Evolutionary conservation across 2,329 filamentous ascomycete species (phyloP), one percentile per base, ranked within the genome.

Genomic region (Verticillium isaacii): DNA sequence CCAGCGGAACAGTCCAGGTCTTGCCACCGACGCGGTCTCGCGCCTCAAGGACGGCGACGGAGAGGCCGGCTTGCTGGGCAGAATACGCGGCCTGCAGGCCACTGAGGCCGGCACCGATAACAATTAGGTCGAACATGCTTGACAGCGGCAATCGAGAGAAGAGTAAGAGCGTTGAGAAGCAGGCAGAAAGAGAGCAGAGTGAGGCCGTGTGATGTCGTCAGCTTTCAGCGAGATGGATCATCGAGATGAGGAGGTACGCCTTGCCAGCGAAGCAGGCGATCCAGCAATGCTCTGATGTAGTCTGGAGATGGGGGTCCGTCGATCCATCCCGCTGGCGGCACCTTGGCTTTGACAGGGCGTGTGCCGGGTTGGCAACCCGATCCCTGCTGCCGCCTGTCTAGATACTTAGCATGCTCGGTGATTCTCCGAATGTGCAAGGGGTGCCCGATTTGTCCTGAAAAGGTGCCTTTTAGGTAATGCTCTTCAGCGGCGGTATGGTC

Each of bases 21-120:
- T 85, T 85, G 7, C 83, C 82, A 0, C 82, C 82, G 0, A 84
- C 78, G 0, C 80, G 75, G 50, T 82, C 74, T 5, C 77, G 73
- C 1, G 81, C 81, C 65, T 85, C 83, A 1, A 85, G 69, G 0
- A 85, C 73, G 0, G 78, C 61, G n/a, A 73, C 71, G 0, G 74
- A 74, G 5, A 80, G 67, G 0, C 75, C 76, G 0, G 71, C 66
- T 34, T 68, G 66, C 19, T 71, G 65, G 3, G 73, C 60, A 6
- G 72, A 65, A 9, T 69, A 62, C 0, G 75, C 76, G 1, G 76
- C 75, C 32, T 70, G 67, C 1, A 79, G 70, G 14, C 77, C 77
- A 17, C 69, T 68, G 7, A 78, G 66, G 1, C 77, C 76, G 8
- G 73, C 77, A 11, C 76, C 77, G 7, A 78, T 65, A n/a, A 78